Conservation (phyloP, 2,329 filamentous ascomycete genomes). For the Metarhizium anisopliae region DNA sequence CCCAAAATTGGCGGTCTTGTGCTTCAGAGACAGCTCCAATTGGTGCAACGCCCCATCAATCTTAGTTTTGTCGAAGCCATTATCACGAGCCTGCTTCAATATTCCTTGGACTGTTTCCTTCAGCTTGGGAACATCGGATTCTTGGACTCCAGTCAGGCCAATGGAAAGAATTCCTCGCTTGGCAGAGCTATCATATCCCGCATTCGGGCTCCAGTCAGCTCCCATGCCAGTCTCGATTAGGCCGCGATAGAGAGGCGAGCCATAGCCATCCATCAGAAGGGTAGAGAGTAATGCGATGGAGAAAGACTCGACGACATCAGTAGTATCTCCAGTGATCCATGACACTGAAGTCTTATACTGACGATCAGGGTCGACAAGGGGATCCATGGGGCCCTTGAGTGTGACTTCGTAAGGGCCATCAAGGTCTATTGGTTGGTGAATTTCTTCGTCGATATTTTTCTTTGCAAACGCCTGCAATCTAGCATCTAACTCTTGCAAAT, state of each 20-base stretch:
- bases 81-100: slow-evolving; percentile 57
- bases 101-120: slow-evolving; percentile 67
- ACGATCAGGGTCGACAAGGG: slow-evolving; percentile 73
- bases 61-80: slow-evolving; percentile 82
- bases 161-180: slow-evolving; percentile 79
- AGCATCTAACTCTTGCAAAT: slow-evolving; percentile 69
- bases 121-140: slow-evolving; percentile 68
- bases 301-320: slow-evolving; percentile 80
- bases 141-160: slow-evolving; percentile 80
- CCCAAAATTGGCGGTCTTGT: slow-evolving; percentile 94
- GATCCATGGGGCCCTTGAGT: slow-evolving; percentile 75
- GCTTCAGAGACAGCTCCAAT: slow-evolving; percentile 83
- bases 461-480: slow-evolving; percentile 66
- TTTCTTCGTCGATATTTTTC: slow-evolving; percentile 59
- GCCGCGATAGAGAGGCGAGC: slow-evolving; percentile 82
- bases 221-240: slow-evolving; percentile 85
- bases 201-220: slow-evolving; percentile 89
- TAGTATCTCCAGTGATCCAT: slow-evolving; percentile 80
- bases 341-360: slow-evolving; percentile 92
- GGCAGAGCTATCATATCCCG: slow-evolving; percentile 76
- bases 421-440: slow-evolving; percentile 69
- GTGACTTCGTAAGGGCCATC: slow-evolving; percentile 60
- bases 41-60: slow-evolving; percentile 93
- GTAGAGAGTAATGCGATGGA: slow-evolving; percentile 74
- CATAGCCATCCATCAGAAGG: slow-evolving; percentile 86